Conservation (phyloP, 176 grass and related monocot species). For the Alopecurus myosuroides region DNA sequence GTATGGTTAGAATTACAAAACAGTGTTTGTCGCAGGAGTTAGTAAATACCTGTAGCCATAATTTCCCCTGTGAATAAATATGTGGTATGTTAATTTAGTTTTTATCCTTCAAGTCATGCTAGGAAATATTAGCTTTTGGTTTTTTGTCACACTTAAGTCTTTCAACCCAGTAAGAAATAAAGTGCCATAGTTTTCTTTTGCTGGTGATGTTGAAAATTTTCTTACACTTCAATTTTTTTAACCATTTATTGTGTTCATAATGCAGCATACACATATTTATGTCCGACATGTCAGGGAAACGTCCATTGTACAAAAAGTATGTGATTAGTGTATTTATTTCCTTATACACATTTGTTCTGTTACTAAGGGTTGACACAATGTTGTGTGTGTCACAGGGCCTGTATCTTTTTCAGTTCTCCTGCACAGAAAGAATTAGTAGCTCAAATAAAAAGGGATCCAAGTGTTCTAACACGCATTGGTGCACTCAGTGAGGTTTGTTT, state of each 20-base stretch:
- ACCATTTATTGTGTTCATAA: constrained; percentile 18
- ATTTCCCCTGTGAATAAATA: background rate
- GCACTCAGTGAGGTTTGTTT: constrained; percentile 73
- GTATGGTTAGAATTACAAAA: background rate
- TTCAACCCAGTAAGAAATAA: background rate
- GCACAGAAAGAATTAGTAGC: constrained; percentile 55
- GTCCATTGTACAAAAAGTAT: constrained; percentile 89
- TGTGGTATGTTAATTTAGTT: background rate
- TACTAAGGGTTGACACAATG: constrained; percentile 8
- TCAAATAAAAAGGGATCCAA: constrained; percentile 58
- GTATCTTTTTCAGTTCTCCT: constrained; percentile 84
- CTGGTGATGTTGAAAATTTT: constrained; percentile 16
- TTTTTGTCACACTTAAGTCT: background rate
- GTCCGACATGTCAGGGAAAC: constrained; percentile 84
- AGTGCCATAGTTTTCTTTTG: constrained; percentile 2
- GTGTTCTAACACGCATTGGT: constrained; percentile 56
- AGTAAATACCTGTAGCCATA: background rate
- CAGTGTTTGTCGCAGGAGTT: background rate
- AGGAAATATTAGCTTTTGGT: background rate
- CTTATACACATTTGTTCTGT: constrained; percentile 9
- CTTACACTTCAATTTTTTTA: constrained; percentile 4
- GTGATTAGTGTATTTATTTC: constrained; percentile 26
- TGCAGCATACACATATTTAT: constrained; percentile 74
- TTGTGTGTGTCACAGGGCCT: constrained; percentile 40
- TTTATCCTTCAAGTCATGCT: background rate